Evolutionary conservation across 2,329 filamentous ascomycete genomes (phyloP).

Genomic region (Aotearoamyces nothofagi): DNA sequence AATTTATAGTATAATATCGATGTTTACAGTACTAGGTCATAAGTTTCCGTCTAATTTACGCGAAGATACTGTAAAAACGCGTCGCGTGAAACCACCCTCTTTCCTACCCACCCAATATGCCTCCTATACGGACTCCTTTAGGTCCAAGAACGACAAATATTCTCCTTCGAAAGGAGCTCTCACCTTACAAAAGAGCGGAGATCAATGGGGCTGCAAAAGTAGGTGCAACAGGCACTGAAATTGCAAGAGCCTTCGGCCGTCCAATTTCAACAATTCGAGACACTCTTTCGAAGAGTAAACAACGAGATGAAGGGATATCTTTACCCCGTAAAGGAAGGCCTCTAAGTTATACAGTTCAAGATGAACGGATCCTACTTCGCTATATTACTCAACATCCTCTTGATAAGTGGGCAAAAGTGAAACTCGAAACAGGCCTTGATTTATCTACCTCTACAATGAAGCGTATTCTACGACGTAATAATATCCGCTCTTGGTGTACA

Average conservation of each 20-base stretch:
- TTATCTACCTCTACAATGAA: neutral
- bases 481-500: neutral
- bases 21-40: neutral
- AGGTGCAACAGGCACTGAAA: neutral
- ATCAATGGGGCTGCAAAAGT: neutral
- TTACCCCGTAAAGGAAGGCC: neutral
- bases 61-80: too few relatives aligned
- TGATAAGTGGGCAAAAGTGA: neutral
- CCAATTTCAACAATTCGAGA: neutral
- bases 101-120: neutral
- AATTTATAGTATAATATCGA: too few relatives aligned
- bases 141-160: neutral
- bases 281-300: neutral
- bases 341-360: neutral
- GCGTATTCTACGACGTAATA: neutral
- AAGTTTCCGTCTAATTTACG: neutral
- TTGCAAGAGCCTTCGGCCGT: neutral
- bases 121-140: neutral
- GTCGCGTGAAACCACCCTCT: neutral
- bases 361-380: conserved; percentile 1
- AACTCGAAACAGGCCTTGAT: neutral
- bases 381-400: neutral
- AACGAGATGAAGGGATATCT: neutral
- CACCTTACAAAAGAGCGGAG: neutral
- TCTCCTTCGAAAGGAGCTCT: too few relatives aligned